Percentiles rank a stretch among this genome's conserved stretches.
phyloP scores from a whole-genome alignment of 345 rosid genomes.

The Gossypium australe region DNA sequence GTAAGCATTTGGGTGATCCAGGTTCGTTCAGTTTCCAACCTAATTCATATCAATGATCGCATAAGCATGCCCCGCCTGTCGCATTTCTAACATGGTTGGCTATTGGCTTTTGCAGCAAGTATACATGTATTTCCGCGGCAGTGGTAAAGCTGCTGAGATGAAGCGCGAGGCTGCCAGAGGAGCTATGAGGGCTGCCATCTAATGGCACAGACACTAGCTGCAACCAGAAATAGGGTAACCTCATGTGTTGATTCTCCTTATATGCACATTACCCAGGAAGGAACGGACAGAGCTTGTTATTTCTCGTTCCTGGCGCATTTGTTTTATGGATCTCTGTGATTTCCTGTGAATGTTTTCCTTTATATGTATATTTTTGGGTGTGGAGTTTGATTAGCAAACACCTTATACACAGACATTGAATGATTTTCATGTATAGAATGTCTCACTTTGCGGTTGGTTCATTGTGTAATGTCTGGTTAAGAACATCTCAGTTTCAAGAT shows the following conservation, averaged over 20 bases:
- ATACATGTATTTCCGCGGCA: slow-evolving; percentile 76
- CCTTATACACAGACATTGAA: neutral
- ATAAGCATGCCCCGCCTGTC: too few species aligned
- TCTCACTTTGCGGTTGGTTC: neutral
- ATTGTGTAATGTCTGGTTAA: neutral
- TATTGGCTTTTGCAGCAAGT: slow-evolving; percentile 47
- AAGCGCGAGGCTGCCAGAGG: slow-evolving; percentile 54
- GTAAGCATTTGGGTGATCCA: slow-evolving; percentile 96
- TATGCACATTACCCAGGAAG: slow-evolving; percentile 6
- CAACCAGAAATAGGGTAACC: neutral
- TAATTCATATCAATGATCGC: neutral
- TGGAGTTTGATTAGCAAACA: neutral
- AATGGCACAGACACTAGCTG: slow-evolving; percentile 9
- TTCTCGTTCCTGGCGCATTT: neutral
- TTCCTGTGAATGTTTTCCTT: slow-evolving; percentile 3
- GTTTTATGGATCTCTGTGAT: neutral
- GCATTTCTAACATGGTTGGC: neutral
- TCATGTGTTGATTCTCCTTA: slow-evolving; percentile 8
- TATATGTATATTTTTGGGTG: neutral
- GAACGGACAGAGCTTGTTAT: neutral
- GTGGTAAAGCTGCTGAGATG: slow-evolving; percentile 59
- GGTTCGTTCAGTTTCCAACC: slow-evolving; percentile 32
- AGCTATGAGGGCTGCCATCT: slow-evolving; percentile 68
- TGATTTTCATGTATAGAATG: neutral
- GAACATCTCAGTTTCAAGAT: neutral